A percentile compares a stretch with the other conserved stretches of the same genome.
phyloP scores from a whole-genome alignment of 176 grass and related monocot genomes.

The Chloris gayana region DNA sequence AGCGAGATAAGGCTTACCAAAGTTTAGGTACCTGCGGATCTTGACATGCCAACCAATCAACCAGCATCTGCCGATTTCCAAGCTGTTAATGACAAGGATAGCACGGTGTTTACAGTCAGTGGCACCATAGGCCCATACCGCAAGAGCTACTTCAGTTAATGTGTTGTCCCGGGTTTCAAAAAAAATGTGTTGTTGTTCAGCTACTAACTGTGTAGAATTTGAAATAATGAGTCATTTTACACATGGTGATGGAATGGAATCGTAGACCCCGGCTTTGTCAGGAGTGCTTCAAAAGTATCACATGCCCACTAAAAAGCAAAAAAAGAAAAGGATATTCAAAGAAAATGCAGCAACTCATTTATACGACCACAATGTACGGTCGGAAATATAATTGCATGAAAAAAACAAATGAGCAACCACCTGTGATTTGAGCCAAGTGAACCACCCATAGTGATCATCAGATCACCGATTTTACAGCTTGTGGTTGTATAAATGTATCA shows the following conservation, averaged over 20 bases:
- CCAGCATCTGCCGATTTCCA: neutral
- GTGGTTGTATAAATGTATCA: too few relatives aligned
- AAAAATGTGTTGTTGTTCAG: neutral
- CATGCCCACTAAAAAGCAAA: constrained; percentile 19
- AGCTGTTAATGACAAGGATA: neutral
- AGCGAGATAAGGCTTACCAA: neutral
- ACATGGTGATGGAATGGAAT: neutral
- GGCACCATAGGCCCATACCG: neutral
- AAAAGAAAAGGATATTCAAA: too few relatives aligned
- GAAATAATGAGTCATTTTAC: neutral
- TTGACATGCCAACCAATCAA: constrained; percentile 32
- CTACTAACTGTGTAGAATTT: neutral
- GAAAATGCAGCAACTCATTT: too few relatives aligned
- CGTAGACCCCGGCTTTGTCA: constrained; percentile 17
- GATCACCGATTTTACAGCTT: too few relatives aligned
- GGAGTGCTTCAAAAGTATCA: neutral
- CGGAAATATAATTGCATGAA: too few relatives aligned
- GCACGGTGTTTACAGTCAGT: neutral
- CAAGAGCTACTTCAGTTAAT: too few relatives aligned
- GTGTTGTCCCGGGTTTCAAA: too few relatives aligned
- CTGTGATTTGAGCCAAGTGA: too few relatives aligned
- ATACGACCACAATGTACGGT: too few relatives aligned
- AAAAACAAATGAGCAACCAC: too few relatives aligned
- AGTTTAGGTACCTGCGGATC: constrained; percentile 1
- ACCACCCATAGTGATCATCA: too few relatives aligned